phyloP scores from a whole-genome alignment of 2,329 filamentous ascomycete species.

The Aspergillus sp. region DNA sequence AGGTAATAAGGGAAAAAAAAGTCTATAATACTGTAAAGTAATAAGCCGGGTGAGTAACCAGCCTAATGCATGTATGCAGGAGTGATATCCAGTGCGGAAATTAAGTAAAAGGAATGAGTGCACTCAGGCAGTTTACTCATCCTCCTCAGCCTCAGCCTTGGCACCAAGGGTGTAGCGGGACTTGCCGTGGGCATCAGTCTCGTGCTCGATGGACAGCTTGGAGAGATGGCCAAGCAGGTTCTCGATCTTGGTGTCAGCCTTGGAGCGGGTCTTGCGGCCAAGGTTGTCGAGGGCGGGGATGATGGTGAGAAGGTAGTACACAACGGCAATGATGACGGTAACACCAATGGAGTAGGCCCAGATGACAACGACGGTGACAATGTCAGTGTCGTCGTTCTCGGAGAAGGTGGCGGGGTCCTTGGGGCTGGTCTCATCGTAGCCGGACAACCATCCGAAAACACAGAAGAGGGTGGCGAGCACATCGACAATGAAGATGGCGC shows the following conservation, averaged over 20 bases:
- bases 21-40: constrained; percentile 33
- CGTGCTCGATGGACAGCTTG: constrained; percentile 49
- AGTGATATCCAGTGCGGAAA: constrained; percentile 31
- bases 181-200: constrained; percentile 43
- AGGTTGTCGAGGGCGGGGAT: constrained; percentile 46
- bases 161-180: constrained; percentile 40
- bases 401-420: constrained; percentile 27
- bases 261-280: constrained; percentile 48
- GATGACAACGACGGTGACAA: constrained; percentile 51
- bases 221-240: constrained; percentile 49
- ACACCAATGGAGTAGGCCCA: constrained; percentile 52
- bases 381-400: constrained; percentile 52
- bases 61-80: constrained; percentile 25
- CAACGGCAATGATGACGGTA: constrained; percentile 49
- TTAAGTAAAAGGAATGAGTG: constrained; percentile 17
- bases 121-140: constrained; percentile 32
- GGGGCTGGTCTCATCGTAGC: constrained; percentile 33
- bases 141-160: constrained; percentile 40
- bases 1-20: constrained; percentile 25
- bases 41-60: constrained; percentile 17
- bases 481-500: constrained; percentile 68
- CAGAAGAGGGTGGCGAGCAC: constrained; percentile 68
- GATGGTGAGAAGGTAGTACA: constrained; percentile 47
- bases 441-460: constrained; percentile 69
- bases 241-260: constrained; percentile 50